Percentiles rank a stretch among this genome's conserved stretches.
Evolutionary conservation across 2,329 filamentous ascomycete genomes (phyloP).

Genomic region (Aspergillus pseudoglaucus): DNA sequence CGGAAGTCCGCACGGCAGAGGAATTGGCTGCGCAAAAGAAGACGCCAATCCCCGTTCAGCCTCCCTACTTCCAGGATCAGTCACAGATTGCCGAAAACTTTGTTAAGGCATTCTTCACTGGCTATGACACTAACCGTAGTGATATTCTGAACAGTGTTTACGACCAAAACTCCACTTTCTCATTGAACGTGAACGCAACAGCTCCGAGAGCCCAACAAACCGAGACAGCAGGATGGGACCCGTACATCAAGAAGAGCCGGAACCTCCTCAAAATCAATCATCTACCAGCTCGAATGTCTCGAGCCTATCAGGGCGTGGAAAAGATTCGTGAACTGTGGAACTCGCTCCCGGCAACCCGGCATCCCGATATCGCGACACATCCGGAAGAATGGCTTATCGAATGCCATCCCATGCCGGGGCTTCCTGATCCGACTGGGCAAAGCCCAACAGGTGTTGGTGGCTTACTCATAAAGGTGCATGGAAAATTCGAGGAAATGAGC

Average conservation of each 20-base stretch:
- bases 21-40: slow-evolving; percentile 56
- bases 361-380: slow-evolving; percentile 63
- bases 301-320: slow-evolving; percentile 58
- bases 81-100: slow-evolving; percentile 69
- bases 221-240: slow-evolving; percentile 52
- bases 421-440: slow-evolving; percentile 62
- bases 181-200: slow-evolving; percentile 63
- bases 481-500: slow-evolving; percentile 71
- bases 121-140: slow-evolving; percentile 66
- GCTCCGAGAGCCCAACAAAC: slow-evolving; percentile 49
- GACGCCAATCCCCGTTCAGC: slow-evolving; percentile 55
- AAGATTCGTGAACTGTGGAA: slow-evolving; percentile 65
- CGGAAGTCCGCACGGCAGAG: slow-evolving; percentile 65
- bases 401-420: slow-evolving; percentile 65
- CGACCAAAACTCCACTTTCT: slow-evolving; percentile 69
- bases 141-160: slow-evolving; percentile 63
- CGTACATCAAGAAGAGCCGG: slow-evolving; percentile 70
- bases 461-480: slow-evolving; percentile 70
- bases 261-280: slow-evolving; percentile 67
- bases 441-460: slow-evolving; percentile 65
- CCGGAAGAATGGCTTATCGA: slow-evolving; percentile 74
- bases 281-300: slow-evolving; percentile 54
- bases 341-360: slow-evolving; percentile 63
- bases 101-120: slow-evolving; percentile 63
- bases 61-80: slow-evolving; percentile 67